Evolutionary conservation across 1,284 basidiomycete species (phyloP), one percentile per base, ranked within the genome.

Genomic region (Porodaedalea pini): DNA sequence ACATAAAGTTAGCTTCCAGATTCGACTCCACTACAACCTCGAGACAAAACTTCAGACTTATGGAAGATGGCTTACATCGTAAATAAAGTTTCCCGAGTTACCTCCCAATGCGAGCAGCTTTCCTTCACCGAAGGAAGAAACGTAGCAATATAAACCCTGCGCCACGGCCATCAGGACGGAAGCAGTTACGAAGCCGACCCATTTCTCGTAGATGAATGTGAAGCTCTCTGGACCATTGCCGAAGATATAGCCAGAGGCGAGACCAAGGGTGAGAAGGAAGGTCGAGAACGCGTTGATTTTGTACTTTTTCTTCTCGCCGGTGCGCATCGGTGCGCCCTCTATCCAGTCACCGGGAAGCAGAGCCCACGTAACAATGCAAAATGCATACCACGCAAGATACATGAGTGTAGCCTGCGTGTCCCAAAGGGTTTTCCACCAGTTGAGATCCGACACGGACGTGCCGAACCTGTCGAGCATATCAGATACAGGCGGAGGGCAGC

Each of bases 211-310:
- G 60, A 97, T 70, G 74, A 94, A 91, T 1, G 94, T 92, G 74
- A 98, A 92, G 0, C 86, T 79, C 58, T 83, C 75, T 34, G 89
- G 83, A 0, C 96, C 96, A 61, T 81, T 83, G 56, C 85, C 83
- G 60, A 79, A 73, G 68, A 97, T 85, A 57, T 81, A 74, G 8
- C 88, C 92, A 3, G 74, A 74, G 2, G 82, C 75, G 57, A 93
- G 67, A 54, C 90, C 91, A 59, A 95, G 69, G 1, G 90, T 79
- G 36, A 94, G 79, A 40, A 98, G 75, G 65, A 92, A 82, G 0
- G 95, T 98, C 0, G 90, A 81, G 69, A 98, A 90, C 0, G 92
- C 96, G 75, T 99, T 99, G 66, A 98, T 94, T 74, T 93, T 98
- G 80, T 99, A 99, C 61, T 78, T 75, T 69, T 89, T 86, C 64